Conservation (phyloP, 495 filamentous ascomycete species). For the Neurospora hispaniola region DNA sequence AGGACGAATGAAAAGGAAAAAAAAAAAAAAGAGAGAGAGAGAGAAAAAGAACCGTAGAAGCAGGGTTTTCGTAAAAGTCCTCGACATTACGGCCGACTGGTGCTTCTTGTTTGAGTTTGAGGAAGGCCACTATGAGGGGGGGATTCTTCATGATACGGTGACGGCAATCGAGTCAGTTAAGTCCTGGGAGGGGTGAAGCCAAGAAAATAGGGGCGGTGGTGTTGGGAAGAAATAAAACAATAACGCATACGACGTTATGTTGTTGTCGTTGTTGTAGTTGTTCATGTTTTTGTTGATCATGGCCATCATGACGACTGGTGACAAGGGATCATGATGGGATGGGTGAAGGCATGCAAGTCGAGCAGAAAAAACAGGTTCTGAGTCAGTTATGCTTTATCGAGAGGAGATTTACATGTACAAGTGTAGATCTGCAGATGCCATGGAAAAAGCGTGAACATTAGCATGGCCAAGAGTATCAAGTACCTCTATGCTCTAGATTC, state of each 20-base stretch:
- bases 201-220: background rate
- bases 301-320: background rate
- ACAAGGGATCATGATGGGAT: too few relatives aligned
- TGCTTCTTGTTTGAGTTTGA: background rate
- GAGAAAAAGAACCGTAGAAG: background rate
- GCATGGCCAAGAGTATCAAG: background rate
- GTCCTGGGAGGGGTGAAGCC: background rate
- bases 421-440: background rate
- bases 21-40: background rate
- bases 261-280: too few relatives aligned
- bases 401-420: background rate
- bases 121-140: background rate
- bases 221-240: background rate
- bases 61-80: background rate
- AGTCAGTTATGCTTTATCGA: too few relatives aligned
- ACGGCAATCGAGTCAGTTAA: background rate
- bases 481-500: background rate
- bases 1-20: too few relatives aligned
- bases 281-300: background rate
- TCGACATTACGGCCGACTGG: background rate
- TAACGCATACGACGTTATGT: background rate
- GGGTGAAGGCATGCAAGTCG: too few relatives aligned
- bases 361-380: too few relatives aligned
- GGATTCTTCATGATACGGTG: background rate
- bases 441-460: background rate